A percentile compares a stretch with the other conserved stretches of the same genome.
These are phyloP conservation scores for Pestalotiopsis sp. DNA, from an alignment of 2,329 filamentous ascomycete species.

Conservation along the genomic window DNA sequence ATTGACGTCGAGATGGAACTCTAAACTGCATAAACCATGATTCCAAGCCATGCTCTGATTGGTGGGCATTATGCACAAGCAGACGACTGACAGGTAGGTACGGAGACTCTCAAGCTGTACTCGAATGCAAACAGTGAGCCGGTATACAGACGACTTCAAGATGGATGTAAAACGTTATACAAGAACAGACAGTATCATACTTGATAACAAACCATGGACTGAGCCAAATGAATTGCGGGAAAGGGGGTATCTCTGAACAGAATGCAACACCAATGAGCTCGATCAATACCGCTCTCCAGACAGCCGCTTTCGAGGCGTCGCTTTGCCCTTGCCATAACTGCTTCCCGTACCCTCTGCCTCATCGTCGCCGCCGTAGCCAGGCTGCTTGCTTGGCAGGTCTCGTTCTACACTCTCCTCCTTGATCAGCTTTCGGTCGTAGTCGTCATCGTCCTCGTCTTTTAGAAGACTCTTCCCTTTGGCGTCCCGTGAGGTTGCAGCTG, in stretches of 20 bases:
- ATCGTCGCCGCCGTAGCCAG: constrained; percentile 2
- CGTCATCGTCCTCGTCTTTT: constrained; percentile 10
- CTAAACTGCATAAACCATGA: not conserved
- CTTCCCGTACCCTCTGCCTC: constrained; percentile 7
- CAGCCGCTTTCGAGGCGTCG: not conserved
- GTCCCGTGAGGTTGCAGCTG: not conserved
- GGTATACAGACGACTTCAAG: not conserved
- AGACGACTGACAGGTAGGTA: too few species aligned
- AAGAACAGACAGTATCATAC: not conserved
- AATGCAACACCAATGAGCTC: not conserved
- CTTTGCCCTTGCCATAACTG: constrained; percentile 7
- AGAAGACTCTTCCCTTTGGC: not conserved
- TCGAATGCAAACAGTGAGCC: not conserved
- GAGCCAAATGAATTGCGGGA: not conserved
- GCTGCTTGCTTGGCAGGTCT: not conserved
- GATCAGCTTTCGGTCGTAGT: not conserved
- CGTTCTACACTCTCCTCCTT: constrained; percentile 16
- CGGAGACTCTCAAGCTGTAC: too few species aligned
- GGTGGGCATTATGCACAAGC: too few species aligned
- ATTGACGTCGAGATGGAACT: not conserved
- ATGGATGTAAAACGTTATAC: not conserved
- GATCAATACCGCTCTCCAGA: not conserved
- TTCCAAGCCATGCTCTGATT: not conserved
- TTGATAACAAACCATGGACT: not conserved
- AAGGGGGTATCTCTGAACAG: constrained; percentile 3